A percentile compares a stretch with the other conserved stretches of the same genome.
Conservation (phyloP, 2,329 filamentous ascomycete genomes). For the Chalaropsis thielavioides region DNA sequence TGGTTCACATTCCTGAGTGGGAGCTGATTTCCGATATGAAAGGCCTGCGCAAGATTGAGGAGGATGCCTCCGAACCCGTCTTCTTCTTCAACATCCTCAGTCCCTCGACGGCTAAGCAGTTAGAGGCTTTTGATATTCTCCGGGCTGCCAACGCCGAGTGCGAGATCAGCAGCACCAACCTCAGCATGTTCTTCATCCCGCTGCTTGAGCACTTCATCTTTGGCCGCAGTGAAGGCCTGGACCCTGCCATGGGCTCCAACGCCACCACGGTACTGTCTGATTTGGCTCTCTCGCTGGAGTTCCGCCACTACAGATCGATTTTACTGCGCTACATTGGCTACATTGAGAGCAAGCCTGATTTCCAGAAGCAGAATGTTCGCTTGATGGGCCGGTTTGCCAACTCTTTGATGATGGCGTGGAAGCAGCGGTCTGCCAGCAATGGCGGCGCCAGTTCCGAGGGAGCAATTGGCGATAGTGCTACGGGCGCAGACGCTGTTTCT, state of each 20-base stretch:
- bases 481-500: neutral
- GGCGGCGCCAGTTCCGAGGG: constrained; percentile 27
- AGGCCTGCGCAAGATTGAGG: constrained; percentile 41
- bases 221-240: constrained; percentile 61
- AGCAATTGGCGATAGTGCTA: constrained; percentile 26
- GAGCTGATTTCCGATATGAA: constrained; percentile 58
- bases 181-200: constrained; percentile 77
- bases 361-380: constrained; percentile 73
- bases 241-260: constrained; percentile 75
- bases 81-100: constrained; percentile 92
- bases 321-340: constrained; percentile 74
- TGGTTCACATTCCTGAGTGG: constrained; percentile 57
- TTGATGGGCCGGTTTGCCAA: constrained; percentile 72
- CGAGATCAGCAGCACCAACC: constrained; percentile 58
- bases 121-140: constrained; percentile 68
- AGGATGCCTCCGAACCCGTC: constrained; percentile 49
- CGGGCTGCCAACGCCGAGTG: constrained; percentile 50
- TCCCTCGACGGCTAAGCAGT: constrained; percentile 72
- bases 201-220: constrained; percentile 91
- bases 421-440: neutral
- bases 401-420: constrained; percentile 38
- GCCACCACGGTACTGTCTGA: constrained; percentile 66
- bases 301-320: constrained; percentile 77
- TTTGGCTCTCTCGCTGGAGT: constrained; percentile 64
- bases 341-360: constrained; percentile 62